Percentiles rank a stretch among this genome's conserved stretches.
Conservation (phyloP, 352 stramenopile genomes). For the Plasmopara halstedii region DNA sequence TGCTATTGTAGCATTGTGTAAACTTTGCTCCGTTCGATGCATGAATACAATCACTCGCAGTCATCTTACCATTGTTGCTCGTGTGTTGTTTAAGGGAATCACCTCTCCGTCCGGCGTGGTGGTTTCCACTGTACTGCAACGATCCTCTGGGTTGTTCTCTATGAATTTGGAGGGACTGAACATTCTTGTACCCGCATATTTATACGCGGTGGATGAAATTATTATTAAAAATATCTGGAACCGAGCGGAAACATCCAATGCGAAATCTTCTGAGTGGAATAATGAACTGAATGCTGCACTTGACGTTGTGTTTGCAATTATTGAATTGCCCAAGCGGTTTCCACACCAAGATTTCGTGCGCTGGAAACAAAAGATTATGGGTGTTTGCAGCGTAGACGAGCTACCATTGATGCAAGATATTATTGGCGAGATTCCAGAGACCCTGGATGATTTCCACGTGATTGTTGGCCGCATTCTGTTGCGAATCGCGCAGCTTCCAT, state of each 20-base stretch:
- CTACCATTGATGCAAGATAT: slow-evolving; percentile 32
- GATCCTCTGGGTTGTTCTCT: slow-evolving; percentile 66
- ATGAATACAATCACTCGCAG: slow-evolving; percentile 49
- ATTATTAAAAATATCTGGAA: slow-evolving; percentile 79
- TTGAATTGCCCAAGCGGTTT: slow-evolving; percentile 66
- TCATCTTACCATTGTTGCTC: slow-evolving; percentile 56
- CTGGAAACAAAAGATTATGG: slow-evolving; percentile 63
- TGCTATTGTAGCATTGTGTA: slow-evolving; percentile 72
- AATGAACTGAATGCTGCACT: slow-evolving; percentile 70
- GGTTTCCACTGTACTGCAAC: slow-evolving; percentile 74
- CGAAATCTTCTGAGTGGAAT: slow-evolving; percentile 72
- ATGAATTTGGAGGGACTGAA: slow-evolving; percentile 74
- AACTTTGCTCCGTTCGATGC: slow-evolving; percentile 63
- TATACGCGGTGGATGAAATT: slow-evolving; percentile 76
- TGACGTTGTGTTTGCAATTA: slow-evolving; percentile 68
- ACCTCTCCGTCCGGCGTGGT: slow-evolving; percentile 64
- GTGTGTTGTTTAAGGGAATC: slow-evolving; percentile 71
- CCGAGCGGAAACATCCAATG: slow-evolving; percentile 53
- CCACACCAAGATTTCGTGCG: slow-evolving; percentile 70
- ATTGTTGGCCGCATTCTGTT: slow-evolving; percentile 71
- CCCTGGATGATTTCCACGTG: slow-evolving; percentile 54
- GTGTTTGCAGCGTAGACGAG: slow-evolving; percentile 32
- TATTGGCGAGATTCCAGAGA: slow-evolving; percentile 64
- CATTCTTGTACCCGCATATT: slow-evolving; percentile 68
- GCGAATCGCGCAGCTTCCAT: slow-evolving; percentile 64